These are phyloP conservation scores for Cutaneotrichosporon sp. DNA, from an alignment of 1,284 basidiomycete genomes.

Conservation along the genomic window DNA sequence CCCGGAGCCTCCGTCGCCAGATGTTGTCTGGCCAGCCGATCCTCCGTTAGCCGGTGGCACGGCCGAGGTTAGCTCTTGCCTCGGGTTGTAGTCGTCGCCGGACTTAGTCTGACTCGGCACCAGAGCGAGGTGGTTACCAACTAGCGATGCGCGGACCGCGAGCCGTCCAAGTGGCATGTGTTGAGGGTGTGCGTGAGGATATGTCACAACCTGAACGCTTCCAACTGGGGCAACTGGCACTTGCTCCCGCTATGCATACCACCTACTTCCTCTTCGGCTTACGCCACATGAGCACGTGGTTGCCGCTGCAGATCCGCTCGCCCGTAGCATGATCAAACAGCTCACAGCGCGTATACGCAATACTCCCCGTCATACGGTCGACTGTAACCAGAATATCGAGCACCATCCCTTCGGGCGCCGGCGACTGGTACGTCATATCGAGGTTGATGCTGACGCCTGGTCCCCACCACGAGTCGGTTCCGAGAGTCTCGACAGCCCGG, in stretches of 20 bases:
- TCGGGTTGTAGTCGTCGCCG: no score
- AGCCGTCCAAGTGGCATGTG: no score
- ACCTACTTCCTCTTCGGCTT: constrained; percentile 11
- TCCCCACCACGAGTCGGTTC: constrained; percentile 16
- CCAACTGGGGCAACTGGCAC: no score
- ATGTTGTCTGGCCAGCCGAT: no score
- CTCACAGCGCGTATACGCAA: constrained; percentile 19
- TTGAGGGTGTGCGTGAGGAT: no score
- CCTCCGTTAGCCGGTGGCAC: no score
- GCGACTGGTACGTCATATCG: constrained; percentile 21
- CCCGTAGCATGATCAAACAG: constrained; percentile 11
- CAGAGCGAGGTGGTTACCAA: no score
- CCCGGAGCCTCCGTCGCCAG: no score
- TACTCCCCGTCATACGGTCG: constrained; percentile 15
- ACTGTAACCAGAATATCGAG: constrained; percentile 19
- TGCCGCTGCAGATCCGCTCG: constrained; percentile 14
- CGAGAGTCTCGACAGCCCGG: constrained; percentile 7
- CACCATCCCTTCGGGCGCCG: constrained; percentile 8
- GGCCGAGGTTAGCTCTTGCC: no score
- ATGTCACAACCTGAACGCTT: no score
- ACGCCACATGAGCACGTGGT: constrained; percentile 20
- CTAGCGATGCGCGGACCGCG: no score
- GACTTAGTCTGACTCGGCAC: no score
- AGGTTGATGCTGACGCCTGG: constrained; percentile 16
- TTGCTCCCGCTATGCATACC: not conserved